Percentiles rank a stretch among this genome's conserved stretches.
Evolutionary conservation across 2,329 filamentous ascomycete species (phyloP).

Genomic region (Claviceps sp.): DNA sequence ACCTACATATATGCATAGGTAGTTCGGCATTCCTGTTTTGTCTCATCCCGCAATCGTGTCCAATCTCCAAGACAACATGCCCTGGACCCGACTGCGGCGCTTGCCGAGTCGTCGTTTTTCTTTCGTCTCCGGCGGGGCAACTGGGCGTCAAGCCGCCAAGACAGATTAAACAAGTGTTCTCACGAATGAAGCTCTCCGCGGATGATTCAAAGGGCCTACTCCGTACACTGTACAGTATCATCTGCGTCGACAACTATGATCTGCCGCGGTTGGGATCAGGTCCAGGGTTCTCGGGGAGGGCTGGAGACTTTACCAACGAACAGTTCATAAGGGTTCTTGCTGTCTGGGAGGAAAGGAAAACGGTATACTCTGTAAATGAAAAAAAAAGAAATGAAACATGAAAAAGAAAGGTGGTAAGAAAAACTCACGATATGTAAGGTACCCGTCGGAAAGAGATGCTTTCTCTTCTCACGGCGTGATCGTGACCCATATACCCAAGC

Average conservation of each 20-base stretch:
- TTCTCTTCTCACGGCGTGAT: too few species aligned
- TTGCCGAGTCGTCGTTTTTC: background rate
- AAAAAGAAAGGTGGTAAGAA: too few species aligned
- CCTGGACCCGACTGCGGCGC: background rate
- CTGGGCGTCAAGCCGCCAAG: too few species aligned
- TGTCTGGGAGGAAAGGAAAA: too few species aligned
- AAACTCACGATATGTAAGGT: too few species aligned
- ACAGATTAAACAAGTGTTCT: too few species aligned
- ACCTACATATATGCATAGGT: background rate
- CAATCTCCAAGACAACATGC: background rate
- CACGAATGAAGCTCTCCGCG: background rate
- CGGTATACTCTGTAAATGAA: too few species aligned
- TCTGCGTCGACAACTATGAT: background rate
- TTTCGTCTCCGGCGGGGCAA: too few species aligned
- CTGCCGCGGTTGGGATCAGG: background rate
- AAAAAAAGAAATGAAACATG: too few species aligned
- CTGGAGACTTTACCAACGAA: background rate
- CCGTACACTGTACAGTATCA: background rate
- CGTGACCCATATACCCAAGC: too few species aligned
- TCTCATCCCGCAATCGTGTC: background rate
- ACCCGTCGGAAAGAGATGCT: too few species aligned
- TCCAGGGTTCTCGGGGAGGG: background rate
- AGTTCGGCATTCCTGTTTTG: background rate
- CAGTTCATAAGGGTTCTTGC: too few species aligned
- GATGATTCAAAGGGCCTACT: background rate